phyloP scores from a whole-genome alignment of 306 rosid species.

The Elaeagnus macrophylla region DNA sequence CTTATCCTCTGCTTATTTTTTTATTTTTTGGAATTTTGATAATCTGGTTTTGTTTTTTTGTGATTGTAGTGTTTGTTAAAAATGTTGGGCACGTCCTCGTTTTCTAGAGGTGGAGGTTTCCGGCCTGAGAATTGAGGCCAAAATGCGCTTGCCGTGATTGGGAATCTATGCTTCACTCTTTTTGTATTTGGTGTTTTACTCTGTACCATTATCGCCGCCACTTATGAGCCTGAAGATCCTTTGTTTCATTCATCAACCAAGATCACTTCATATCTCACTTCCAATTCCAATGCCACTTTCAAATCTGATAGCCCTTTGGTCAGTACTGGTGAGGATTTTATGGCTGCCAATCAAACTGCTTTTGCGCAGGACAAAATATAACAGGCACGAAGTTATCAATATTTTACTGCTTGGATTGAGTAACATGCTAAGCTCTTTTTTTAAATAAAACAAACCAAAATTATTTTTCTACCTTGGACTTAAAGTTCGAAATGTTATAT shows the following conservation, averaged over 20 bases:
- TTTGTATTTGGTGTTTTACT: slow-evolving; percentile 81
- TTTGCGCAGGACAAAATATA: no score
- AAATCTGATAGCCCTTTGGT: slow-evolving; percentile 72
- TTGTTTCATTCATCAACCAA: slow-evolving; percentile 87
- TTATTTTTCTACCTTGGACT: no score
- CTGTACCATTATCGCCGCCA: slow-evolving; percentile 89
- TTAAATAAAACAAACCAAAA: no score
- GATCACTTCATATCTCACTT: slow-evolving; percentile 78
- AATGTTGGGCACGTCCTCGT: slow-evolving; percentile 40
- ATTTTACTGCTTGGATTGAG: no score
- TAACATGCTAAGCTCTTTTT: no score
- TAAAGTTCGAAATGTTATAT: no score
- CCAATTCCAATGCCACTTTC: slow-evolving; percentile 92
- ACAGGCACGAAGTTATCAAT: no score
- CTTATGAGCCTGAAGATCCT: slow-evolving; percentile 96
- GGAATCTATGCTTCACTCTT: slow-evolving; percentile 78
- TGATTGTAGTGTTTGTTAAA: no score
- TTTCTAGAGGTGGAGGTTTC: slow-evolving; percentile 57
- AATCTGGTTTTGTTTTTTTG: slow-evolving; percentile 42
- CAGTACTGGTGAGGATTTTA: slow-evolving; percentile 89
- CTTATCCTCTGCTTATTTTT: not conserved
- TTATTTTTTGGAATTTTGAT: slow-evolving; percentile 21
- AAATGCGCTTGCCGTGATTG: slow-evolving; percentile 72
- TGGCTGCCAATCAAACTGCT: slow-evolving; percentile 74
- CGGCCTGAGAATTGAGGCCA: slow-evolving; percentile 83